These are phyloP conservation scores for Calonectria montana DNA, from an alignment of 2,329 filamentous ascomycete species.

Conservation along the genomic window DNA sequence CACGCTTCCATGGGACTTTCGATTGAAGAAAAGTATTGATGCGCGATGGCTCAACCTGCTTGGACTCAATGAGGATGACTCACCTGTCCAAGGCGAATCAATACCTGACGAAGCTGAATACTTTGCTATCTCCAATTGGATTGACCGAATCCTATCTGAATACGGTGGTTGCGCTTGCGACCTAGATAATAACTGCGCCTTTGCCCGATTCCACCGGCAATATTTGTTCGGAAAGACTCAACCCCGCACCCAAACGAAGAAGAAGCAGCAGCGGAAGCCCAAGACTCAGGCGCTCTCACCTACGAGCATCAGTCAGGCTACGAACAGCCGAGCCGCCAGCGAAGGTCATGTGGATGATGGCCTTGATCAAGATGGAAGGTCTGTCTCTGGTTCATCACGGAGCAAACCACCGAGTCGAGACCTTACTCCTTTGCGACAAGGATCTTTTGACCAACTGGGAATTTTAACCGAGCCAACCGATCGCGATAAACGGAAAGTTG, in stretches of 20 bases:
- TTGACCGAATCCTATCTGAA: constrained; percentile 77
- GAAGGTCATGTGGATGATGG: constrained; percentile 69
- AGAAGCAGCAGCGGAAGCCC: constrained; percentile 65
- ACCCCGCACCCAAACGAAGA: constrained; percentile 54
- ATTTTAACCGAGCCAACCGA: constrained; percentile 74
- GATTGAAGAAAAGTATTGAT: constrained; percentile 65
- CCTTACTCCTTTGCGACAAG: constrained; percentile 70
- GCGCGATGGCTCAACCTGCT: constrained; percentile 68
- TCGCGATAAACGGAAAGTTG: constrained; percentile 74
- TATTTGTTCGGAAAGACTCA: constrained; percentile 62
- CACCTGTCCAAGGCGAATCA: constrained; percentile 59
- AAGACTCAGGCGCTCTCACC: constrained; percentile 69
- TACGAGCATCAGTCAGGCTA: constrained; percentile 70
- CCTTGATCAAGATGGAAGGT: constrained; percentile 62
- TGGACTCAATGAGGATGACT: constrained; percentile 71
- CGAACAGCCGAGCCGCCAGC: constrained; percentile 72
- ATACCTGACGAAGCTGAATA: constrained; percentile 71
- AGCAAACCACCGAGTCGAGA: constrained; percentile 77
- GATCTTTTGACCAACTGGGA: constrained; percentile 68
- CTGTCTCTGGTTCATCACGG: constrained; percentile 61
- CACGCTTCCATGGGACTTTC: constrained; percentile 77
- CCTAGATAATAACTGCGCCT: constrained; percentile 70
- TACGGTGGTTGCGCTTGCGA: constrained; percentile 85
- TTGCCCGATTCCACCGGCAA: constrained; percentile 71
- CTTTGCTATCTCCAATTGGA: constrained; percentile 70